Base-by-base conservation (phyloP, 2,329 filamentous ascomycete species). In the Hypoxylon sp. region DNA sequence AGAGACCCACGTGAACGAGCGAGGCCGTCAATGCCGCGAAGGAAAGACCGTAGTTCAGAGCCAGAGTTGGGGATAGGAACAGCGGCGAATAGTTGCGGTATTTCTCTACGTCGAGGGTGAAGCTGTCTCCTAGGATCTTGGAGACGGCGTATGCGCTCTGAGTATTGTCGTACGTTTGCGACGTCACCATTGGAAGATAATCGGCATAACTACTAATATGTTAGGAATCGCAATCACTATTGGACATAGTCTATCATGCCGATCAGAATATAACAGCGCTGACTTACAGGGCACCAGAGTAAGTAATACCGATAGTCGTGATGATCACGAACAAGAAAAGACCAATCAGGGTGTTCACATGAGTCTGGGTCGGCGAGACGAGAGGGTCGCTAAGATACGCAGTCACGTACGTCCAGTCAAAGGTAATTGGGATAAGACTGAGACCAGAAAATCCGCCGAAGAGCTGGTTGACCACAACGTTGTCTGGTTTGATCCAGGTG, bases 151-250 rank as follows among this genome's bases (percentile, higher is more conserved):
- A 88, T 0, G 74, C 49, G 1, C 71, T 70, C 10, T 83, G 85
- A 0, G 81, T 85, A 60, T 88, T 88, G 73, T 89, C 85, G 62
- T 84, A 88, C 0, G 81, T 81, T 47, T 81, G 78, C 20, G 84
- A 82, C 10, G 81, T 81, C 30, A 85, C 82, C 57, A 88, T 79
- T 0, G 86, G 85, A 15, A 89, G 72, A 59, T 86, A 87, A 2
- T 84, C 81, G 0, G 82, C 79, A 65, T 82, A 77, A 47, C 76
- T 74, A 48, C 1, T 20, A n/a, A 8, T 3, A 6, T 5, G 39
- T 71, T 62, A 73, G 60, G 28, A 52, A 17, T 46, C 17, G 26
- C n/a, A 7, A 17, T 7, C 22, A 10, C 3, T 4, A 6, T 30
- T 13, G 8, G 20, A 19, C 30, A 8, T 7, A 47, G 11, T 51